These are phyloP conservation scores for Hordeum marinum DNA, from an alignment of 176 grass and related monocot genomes.

Conservation along the genomic window DNA sequence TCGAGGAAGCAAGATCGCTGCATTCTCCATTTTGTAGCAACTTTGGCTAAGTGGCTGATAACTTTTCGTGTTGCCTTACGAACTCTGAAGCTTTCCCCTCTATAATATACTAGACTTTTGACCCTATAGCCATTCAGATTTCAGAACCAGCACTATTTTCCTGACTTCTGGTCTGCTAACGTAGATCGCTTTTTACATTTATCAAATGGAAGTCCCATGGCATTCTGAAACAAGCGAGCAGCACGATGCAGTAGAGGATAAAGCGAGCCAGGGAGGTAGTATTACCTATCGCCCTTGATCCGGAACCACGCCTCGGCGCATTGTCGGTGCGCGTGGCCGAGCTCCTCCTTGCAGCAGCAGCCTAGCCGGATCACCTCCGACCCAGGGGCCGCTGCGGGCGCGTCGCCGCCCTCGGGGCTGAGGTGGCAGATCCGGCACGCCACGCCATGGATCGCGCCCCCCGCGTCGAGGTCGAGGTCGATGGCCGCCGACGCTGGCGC, in stretches of 20 bases:
- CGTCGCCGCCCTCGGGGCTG: slow-evolving; percentile 3
- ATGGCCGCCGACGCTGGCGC: not conserved
- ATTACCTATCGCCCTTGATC: slow-evolving; percentile 66
- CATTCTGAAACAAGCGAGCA: not conserved
- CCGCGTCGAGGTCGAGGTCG: not conserved
- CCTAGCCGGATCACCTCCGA: slow-evolving; percentile 56
- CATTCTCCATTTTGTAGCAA: not conserved
- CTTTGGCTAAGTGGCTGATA: not conserved
- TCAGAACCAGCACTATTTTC: not conserved
- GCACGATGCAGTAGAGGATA: not conserved
- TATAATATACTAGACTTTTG: not conserved
- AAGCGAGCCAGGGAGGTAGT: not conserved
- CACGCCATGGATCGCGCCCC: not conserved
- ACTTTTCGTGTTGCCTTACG: not conserved
- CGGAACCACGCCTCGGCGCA: slow-evolving; percentile 82
- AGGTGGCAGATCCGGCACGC: slow-evolving; percentile 81
- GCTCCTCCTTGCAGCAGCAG: slow-evolving; percentile 71
- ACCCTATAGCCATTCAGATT: not conserved
- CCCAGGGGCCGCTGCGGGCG: not conserved
- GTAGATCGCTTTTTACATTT: not conserved
- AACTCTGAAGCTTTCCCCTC: not conserved
- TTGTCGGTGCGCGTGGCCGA: slow-evolving; percentile 53
- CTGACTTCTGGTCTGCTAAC: not conserved
- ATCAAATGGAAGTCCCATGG: not conserved
- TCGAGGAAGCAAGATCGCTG: not conserved